Evolutionary conservation across 2,329 filamentous ascomycete genomes (phyloP), one percentile per base, ranked within the genome.

Genomic region (Aspergillus luchuensis): DNA sequence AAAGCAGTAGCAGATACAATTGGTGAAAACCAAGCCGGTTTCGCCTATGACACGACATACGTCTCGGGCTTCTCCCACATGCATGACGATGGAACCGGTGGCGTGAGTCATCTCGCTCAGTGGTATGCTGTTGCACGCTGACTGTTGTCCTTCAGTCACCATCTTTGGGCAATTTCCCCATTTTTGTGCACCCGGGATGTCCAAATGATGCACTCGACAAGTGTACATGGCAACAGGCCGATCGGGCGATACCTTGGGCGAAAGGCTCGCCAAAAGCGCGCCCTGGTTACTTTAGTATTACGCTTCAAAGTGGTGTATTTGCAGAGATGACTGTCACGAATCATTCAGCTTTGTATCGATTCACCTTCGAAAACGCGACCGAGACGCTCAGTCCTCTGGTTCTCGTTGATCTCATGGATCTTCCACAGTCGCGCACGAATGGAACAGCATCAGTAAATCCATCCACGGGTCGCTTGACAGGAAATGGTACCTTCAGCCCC

Each of bases 251-350:
- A 51, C 53, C 67, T 1, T 87, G 87, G 66, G 69, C 79, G 28
- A 78, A 82, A 49, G 77, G 78, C 1, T 84, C 78, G 7, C 82
- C 87, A 1, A 74, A 81, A 15, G 85, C 88, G 0, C 79, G 79
- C 28, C 88, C 89, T 0, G 89, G 89, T 0, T 88, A 88, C 63
- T 91, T 91, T 69, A 80, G 82, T 47, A 82, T 91, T 55, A 83
- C 79, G 0, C 73, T 91, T 30, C 79, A 82, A 43, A 84, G 81
- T 36, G 84, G 84, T 0, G 80, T 91, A 49, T 76, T 80, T 15
- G 85, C 85, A 1, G 88, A 91, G 66, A 89, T 90, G 84, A 91
- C 89, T 0, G 81, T 84, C 0, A 83, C 87, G 0, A 84, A 88
- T n/a, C 87, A 85, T 63, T 82, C 87, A 1, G 65, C 87, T 2